Percentiles rank a stretch among this genome's conserved stretches.
phyloP scores from a whole-genome alignment of 441 rosid species.

The Pelargonium myrrhifolium region DNA sequence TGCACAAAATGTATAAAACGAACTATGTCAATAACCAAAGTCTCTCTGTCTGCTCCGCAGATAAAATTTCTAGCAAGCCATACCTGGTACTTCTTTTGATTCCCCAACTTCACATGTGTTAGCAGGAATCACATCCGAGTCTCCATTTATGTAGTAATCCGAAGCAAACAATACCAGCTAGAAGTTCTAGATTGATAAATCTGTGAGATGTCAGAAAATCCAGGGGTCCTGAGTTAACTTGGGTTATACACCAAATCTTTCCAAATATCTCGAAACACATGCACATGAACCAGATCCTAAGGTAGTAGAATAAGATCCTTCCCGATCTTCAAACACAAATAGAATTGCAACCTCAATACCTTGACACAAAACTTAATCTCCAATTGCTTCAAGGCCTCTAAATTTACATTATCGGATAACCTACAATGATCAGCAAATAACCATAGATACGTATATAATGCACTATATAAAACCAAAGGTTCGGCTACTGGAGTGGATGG shows the following conservation, averaged over 20 bases:
- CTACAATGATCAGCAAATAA: slow-evolving; percentile 70
- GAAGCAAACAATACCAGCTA: slow-evolving; percentile 54
- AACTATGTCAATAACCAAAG: slow-evolving; percentile 54
- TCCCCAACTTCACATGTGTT: slow-evolving; percentile 63
- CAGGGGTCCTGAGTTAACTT: slow-evolving; percentile 29
- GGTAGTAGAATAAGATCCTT: slow-evolving; percentile 64
- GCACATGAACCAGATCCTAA: slow-evolving; percentile 71
- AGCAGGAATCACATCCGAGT: slow-evolving; percentile 64
- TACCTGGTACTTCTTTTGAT: slow-evolving; percentile 57
- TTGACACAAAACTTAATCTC: slow-evolving; percentile 73
- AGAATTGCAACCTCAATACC: slow-evolving; percentile 65
- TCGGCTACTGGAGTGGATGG: slow-evolving; percentile 49
- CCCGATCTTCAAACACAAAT: slow-evolving; percentile 58
- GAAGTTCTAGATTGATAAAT: slow-evolving; percentile 52
- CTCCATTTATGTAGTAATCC: slow-evolving; percentile 67
- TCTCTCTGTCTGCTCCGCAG: slow-evolving; percentile 46
- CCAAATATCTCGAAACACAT: slow-evolving; percentile 54
- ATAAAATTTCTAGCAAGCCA: slow-evolving; percentile 74
- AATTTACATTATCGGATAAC: slow-evolving; percentile 21
- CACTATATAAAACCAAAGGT: slow-evolving; percentile 51
- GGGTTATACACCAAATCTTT: slow-evolving; percentile 46
- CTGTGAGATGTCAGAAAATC: slow-evolving; percentile 44
- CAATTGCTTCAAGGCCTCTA: slow-evolving; percentile 41
- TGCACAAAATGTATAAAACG: slow-evolving; percentile 74
- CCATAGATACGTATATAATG: slow-evolving; percentile 57